phyloP scores from a whole-genome alignment of 2,329 filamentous ascomycete genomes.

The Pseudogymnoascus sp. region DNA sequence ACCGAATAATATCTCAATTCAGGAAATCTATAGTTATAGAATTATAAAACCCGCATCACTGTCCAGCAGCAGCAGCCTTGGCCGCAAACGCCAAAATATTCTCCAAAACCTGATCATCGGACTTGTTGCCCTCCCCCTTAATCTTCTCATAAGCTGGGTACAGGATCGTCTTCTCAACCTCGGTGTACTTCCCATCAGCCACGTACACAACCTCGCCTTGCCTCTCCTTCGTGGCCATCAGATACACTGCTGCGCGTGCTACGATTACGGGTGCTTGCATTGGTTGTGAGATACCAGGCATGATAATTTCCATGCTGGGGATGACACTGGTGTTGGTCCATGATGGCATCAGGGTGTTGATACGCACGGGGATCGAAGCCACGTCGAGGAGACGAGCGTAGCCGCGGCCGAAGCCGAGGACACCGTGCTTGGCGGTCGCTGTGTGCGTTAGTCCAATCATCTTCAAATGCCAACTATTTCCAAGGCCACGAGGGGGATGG shows the following conservation, averaged over 20 bases:
- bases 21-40: neutral
- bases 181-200: slow-evolving; percentile 40
- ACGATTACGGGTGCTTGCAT: slow-evolving; percentile 41
- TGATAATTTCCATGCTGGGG: slow-evolving; percentile 30
- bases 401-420: slow-evolving; percentile 46
- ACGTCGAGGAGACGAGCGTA: slow-evolving; percentile 33
- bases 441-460: slow-evolving; percentile 5
- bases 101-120: slow-evolving; percentile 32
- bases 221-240: slow-evolving; percentile 42
- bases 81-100: slow-evolving; percentile 17
- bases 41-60: neutral
- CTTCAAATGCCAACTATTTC: neutral
- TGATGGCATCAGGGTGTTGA: slow-evolving; percentile 49
- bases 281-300: slow-evolving; percentile 34
- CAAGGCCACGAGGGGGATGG: neutral
- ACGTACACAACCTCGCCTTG: slow-evolving; percentile 49
- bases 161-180: slow-evolving; percentile 44
- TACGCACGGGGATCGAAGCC: slow-evolving; percentile 39
- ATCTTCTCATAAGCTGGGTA: slow-evolving; percentile 30
- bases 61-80: neutral
- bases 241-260: slow-evolving; percentile 39
- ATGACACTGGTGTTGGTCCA: slow-evolving; percentile 48
- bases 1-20: neutral
- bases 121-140: slow-evolving; percentile 27
- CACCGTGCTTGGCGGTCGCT: slow-evolving; percentile 48